Percentiles rank a stretch among this genome's conserved stretches.
Evolutionary conservation across 768 basidiomycete species (phyloP).

Genomic region (Xerocomellus amylosporus): DNA sequence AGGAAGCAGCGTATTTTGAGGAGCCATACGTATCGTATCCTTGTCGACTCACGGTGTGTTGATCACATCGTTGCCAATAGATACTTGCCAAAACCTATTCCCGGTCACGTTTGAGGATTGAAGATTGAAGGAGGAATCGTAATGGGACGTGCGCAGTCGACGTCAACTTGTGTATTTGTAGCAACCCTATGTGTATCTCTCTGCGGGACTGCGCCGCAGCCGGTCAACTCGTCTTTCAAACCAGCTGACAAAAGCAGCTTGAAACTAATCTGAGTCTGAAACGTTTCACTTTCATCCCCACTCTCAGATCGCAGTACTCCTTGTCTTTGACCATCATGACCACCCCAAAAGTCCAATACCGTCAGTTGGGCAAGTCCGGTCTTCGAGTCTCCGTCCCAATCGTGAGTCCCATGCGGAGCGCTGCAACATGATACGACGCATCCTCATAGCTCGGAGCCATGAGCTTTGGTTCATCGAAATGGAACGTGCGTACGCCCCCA

Average conservation of each 20-base stretch:
- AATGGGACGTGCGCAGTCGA: too few relatives aligned
- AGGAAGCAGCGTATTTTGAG: too few relatives aligned
- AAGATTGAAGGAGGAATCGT: too few relatives aligned
- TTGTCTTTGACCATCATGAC: slow-evolving; percentile 2
- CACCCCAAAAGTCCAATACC: slow-evolving; percentile 26
- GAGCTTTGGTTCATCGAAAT: slow-evolving; percentile 27
- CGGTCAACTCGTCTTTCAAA: too few relatives aligned
- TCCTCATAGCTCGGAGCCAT: slow-evolving; percentile 26
- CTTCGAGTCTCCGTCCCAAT: slow-evolving; percentile 36
- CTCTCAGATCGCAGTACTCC: background rate
- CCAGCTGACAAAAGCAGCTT: too few relatives aligned
- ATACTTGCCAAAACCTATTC: slow-evolving; percentile 21
- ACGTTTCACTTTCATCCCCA: background rate
- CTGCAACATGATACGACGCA: background rate
- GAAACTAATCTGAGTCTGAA: too few relatives aligned
- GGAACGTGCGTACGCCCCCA: slow-evolving; percentile 19
- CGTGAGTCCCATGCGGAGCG: slow-evolving; percentile 11
- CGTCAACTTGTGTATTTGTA: too few relatives aligned
- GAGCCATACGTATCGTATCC: slow-evolving; percentile 20
- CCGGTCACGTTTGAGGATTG: slow-evolving; percentile 8
- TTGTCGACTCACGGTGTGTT: too few relatives aligned
- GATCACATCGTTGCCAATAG: slow-evolving; percentile 2
- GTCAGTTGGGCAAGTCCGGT: slow-evolving; percentile 32
- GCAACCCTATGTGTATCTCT: background rate
- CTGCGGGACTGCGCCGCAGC: background rate